Conservation (phyloP, 2,329 filamentous ascomycete genomes). For the Penicillium sp. region DNA sequence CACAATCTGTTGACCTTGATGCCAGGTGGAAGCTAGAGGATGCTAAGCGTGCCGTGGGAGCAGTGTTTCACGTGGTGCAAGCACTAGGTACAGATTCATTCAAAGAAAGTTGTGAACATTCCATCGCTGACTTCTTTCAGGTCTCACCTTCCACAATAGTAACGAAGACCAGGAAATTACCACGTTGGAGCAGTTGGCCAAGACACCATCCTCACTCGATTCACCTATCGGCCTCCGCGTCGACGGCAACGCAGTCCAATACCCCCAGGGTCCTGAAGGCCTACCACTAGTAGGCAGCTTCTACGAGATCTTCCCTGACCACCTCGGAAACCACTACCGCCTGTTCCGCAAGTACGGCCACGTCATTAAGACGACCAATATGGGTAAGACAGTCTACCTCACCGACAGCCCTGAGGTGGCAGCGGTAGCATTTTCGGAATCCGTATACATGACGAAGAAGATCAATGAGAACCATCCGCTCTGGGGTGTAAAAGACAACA, state of each 20-base stretch:
- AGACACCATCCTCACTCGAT: background rate
- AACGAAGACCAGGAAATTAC: constrained; percentile 14
- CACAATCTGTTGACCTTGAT: background rate
- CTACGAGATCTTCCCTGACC: constrained; percentile 58
- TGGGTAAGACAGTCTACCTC: constrained; percentile 52
- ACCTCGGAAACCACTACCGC: constrained; percentile 58
- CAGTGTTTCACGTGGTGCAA: background rate
- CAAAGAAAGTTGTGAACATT: background rate
- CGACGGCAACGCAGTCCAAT: constrained; percentile 13
- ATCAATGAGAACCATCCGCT: constrained; percentile 41
- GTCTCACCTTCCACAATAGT: background rate
- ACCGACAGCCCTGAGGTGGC: constrained; percentile 54
- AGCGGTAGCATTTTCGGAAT: constrained; percentile 50
- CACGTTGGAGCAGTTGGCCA: background rate
- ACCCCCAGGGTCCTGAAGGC: constrained; percentile 12
- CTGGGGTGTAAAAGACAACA: constrained; percentile 26
- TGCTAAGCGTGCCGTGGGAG: background rate
- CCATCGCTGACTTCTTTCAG: background rate
- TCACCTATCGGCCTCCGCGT: constrained; percentile 13
- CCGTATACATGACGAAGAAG: constrained; percentile 55
- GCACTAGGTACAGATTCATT: background rate
- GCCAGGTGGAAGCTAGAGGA: background rate
- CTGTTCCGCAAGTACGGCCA: constrained; percentile 56
- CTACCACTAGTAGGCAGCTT: constrained; percentile 52
- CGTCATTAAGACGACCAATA: constrained; percentile 53